Evolutionary conservation across 2,329 filamentous ascomycete genomes (phyloP).

Genomic region (Stagonosporopsis tanaceti): DNA sequence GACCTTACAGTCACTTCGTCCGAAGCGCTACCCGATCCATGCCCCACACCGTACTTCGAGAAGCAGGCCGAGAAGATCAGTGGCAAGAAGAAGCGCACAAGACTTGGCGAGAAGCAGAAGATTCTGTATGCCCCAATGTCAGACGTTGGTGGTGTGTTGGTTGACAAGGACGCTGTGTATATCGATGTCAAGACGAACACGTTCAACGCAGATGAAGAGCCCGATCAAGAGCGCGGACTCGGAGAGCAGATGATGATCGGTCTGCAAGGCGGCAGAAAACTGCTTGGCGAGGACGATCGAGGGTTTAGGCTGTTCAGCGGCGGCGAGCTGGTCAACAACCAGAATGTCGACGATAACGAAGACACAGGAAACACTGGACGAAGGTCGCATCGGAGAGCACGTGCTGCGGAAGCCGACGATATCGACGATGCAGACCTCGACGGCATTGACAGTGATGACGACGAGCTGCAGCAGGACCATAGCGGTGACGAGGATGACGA

Average conservation of each 20-base stretch:
- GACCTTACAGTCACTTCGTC: slow-evolving; percentile 85
- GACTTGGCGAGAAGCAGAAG: slow-evolving; percentile 96
- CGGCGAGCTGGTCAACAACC: slow-evolving; percentile 71
- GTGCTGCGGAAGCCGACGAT: slow-evolving; percentile 56
- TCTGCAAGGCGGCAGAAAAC: slow-evolving; percentile 80
- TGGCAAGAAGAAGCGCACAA: slow-evolving; percentile 80
- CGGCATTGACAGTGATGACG: slow-evolving; percentile 61
- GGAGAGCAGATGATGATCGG: slow-evolving; percentile 95
- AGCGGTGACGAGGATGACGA: slow-evolving; percentile 60
- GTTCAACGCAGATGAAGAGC: slow-evolving; percentile 71
- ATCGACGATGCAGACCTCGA: slow-evolving; percentile 62
- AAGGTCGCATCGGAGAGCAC: slow-evolving; percentile 61
- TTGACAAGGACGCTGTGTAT: slow-evolving; percentile 97
- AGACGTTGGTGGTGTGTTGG: slow-evolving; percentile 92
- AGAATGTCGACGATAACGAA: slow-evolving; percentile 58
- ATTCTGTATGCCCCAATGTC: slow-evolving; percentile 97
- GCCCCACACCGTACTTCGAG: slow-evolving; percentile 90
- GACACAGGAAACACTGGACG: slow-evolving; percentile 66
- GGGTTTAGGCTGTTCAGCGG: slow-evolving; percentile 87
- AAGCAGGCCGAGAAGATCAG: slow-evolving; percentile 83
- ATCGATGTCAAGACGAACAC: slow-evolving; percentile 76
- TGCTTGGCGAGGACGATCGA: slow-evolving; percentile 82
- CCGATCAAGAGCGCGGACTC: slow-evolving; percentile 78
- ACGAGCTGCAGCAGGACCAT: slow-evolving; percentile 58
- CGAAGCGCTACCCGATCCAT: slow-evolving; percentile 90